A percentile compares a stretch with the other conserved stretches of the same genome.
Evolutionary conservation across 2,329 filamentous ascomycete species (phyloP).

Genomic region (Aspergillus sp.): DNA sequence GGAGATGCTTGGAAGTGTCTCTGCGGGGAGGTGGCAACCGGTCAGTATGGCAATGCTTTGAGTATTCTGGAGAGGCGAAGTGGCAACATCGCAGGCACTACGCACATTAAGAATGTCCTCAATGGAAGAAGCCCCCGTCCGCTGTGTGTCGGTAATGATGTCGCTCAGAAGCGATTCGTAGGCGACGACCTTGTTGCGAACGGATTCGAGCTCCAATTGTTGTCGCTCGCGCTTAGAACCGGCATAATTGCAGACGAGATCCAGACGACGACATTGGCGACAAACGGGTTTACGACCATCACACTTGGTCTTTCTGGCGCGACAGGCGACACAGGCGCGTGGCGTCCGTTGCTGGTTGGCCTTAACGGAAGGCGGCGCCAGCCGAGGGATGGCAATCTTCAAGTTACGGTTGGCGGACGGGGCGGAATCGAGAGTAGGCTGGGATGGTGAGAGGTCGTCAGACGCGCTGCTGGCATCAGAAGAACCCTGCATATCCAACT

Average conservation of each 20-base stretch:
- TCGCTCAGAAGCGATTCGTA: conserved; percentile 21
- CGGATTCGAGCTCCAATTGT: conserved; percentile 12
- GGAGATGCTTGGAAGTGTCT: conserved; percentile 16
- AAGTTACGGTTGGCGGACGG: background rate
- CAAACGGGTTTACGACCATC: conserved; percentile 22
- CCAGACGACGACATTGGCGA: conserved; percentile 12
- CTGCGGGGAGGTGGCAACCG: conserved; percentile 4
- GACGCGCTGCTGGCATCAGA: background rate
- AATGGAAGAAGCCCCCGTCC: conserved; percentile 5
- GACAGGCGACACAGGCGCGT: conserved; percentile 22
- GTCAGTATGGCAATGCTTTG: background rate
- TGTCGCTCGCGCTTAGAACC: conserved; percentile 22
- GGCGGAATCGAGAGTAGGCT: background rate
- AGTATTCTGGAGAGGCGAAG: background rate
- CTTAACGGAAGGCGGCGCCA: background rate
- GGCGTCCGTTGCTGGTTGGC: conserved; percentile 10
- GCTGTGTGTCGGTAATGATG: conserved; percentile 13
- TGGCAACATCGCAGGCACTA: background rate
- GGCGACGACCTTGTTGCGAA: conserved; percentile 5
- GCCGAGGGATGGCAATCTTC: conserved; percentile 11
- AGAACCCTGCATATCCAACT: conserved; percentile 2
- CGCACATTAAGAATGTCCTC: conserved; percentile 19
- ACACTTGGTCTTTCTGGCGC: conserved; percentile 23
- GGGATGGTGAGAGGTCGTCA: background rate
- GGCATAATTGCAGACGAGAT: conserved; percentile 16